Evolutionary conservation across 176 grass and related monocot genomes (phyloP).

Genomic region (Avena eriantha): DNA sequence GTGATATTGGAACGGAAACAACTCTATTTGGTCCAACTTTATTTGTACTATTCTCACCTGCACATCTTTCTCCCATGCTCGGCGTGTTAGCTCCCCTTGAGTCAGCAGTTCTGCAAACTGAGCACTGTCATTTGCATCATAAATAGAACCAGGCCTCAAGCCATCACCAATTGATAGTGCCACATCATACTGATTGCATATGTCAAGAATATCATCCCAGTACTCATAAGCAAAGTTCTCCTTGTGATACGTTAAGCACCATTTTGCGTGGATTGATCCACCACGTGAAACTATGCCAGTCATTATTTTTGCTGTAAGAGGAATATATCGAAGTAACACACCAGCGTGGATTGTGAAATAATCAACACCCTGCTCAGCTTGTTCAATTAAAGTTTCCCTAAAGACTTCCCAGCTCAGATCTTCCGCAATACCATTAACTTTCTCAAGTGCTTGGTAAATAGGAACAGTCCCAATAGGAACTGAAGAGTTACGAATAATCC

Average conservation of each 20-base stretch:
- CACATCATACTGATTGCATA: conserved; percentile 97
- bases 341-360: conserved; percentile 99
- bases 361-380: conserved; percentile 98
- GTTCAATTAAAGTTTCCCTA: conserved; percentile 89
- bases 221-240: conserved; percentile 99
- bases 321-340: conserved; percentile 92
- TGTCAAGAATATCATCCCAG: conserved; percentile 98
- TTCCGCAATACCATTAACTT: conserved; percentile 96
- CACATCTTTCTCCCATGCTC: conserved; percentile 99
- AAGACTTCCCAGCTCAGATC: conserved; percentile 93
- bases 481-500: conserved; percentile 92
- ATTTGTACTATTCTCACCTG: conserved; percentile 62
- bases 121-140: conserved; percentile 98
- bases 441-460: conserved; percentile 98
- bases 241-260: conserved; percentile 94
- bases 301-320: conserved; percentile 97
- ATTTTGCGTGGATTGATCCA: conserved; percentile 98
- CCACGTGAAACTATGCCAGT: conserved; percentile 98
- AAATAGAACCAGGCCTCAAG: conserved; percentile 93
- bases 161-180: conserved; percentile 96
- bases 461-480: conserved; percentile 96
- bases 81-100: conserved; percentile 92
- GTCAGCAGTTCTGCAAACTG: conserved; percentile 97
- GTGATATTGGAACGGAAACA: conserved; percentile 26
- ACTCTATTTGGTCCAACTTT: background rate